These are phyloP conservation scores for Cryphonectria nitschkei DNA, from an alignment of 2,329 filamentous ascomycete species.

Conservation along the genomic window DNA sequence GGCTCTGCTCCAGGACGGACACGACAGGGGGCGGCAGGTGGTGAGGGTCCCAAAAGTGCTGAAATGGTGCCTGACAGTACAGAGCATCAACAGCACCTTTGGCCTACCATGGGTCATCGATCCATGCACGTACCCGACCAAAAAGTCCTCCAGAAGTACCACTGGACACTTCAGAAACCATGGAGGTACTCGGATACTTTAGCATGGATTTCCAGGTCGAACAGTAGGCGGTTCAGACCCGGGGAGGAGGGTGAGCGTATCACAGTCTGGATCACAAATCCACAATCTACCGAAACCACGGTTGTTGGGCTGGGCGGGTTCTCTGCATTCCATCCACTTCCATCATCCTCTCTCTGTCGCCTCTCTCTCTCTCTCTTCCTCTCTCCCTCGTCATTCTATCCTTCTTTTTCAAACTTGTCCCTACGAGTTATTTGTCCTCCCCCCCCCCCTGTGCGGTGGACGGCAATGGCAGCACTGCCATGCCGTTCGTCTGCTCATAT, in stretches of 20 bases:
- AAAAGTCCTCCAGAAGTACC: background rate
- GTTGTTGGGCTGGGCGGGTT: background rate
- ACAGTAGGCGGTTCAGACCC: background rate
- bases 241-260: conserved; percentile 1
- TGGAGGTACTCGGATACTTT: background rate
- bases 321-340: background rate
- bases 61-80: background rate
- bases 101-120: background rate
- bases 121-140: background rate
- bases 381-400: background rate
- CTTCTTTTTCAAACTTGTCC: background rate
- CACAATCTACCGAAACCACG: background rate
- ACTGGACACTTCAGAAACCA: background rate
- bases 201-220: background rate
- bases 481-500: background rate
- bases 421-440: background rate
- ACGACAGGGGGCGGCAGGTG: background rate
- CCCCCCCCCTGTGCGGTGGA: background rate
- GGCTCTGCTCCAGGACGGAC: background rate
- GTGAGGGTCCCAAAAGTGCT: background rate
- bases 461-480: background rate
- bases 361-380: background rate
- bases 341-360: background rate
- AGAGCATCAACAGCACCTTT: background rate
- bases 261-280: conserved; percentile 7